Evolutionary conservation across 2,329 filamentous ascomycete species (phyloP).

Genomic region (Pseudopyrenochaeta lycopersici): DNA sequence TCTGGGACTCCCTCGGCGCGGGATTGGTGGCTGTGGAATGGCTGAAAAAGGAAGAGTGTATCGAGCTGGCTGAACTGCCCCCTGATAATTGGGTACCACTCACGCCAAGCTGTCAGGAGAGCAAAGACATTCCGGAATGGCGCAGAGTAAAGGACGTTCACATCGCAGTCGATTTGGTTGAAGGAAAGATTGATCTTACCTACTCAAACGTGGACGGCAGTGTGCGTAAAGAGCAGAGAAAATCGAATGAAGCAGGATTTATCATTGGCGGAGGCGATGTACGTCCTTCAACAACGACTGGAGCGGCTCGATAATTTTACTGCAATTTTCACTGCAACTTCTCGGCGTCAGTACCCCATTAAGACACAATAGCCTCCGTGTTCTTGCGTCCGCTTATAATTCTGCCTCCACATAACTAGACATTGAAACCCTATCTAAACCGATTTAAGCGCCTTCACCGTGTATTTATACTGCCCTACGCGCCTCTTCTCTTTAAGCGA

Average conservation of each 20-base stretch:
- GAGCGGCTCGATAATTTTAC: neutral
- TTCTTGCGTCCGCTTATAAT: too few species aligned
- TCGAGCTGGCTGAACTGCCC: conserved; percentile 21
- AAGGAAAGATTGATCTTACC: conserved; percentile 28
- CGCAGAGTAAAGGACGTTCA: conserved; percentile 32
- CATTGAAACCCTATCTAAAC: too few species aligned
- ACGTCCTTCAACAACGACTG: neutral
- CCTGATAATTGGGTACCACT: conserved; percentile 30
- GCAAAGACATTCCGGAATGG: conserved; percentile 17
- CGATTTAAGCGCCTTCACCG: too few species aligned
- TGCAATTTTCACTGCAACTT: neutral
- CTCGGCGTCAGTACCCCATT: too few species aligned
- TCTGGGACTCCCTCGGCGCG: conserved; percentile 37
- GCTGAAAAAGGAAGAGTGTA: conserved; percentile 33
- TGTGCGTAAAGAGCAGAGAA: neutral
- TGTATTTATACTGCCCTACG: too few species aligned
- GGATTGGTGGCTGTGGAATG: conserved; percentile 32
- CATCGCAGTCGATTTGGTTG: conserved; percentile 29
- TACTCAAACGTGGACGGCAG: conserved; percentile 9
- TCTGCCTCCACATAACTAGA: too few species aligned
- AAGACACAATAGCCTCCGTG: too few species aligned
- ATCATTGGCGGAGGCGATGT: neutral
- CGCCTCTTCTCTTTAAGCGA: too few species aligned
- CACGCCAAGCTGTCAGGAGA: conserved; percentile 8
- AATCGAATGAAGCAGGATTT: neutral